Evolutionary conservation across 2,329 filamentous ascomycete species (phyloP), one percentile per base, ranked within the genome.

Genomic region (Rasamsonia emersonii): DNA sequence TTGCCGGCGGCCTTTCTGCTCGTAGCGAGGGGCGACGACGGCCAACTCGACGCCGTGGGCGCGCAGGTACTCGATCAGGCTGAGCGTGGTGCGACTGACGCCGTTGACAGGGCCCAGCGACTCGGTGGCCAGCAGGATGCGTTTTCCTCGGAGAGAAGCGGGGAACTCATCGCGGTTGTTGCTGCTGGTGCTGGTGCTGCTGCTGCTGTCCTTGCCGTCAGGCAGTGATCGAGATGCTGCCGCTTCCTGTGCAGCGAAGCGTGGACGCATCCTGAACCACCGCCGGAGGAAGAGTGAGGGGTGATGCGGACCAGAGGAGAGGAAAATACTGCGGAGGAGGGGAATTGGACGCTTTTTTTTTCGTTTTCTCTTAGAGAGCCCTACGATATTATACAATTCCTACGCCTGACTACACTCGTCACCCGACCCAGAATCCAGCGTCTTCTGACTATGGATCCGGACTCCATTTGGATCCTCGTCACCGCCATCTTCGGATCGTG

Each of bases 91-190:
- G 39, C 77, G 68, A 46, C 75, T 80, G 27, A 83, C 79, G n/a
- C 79, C 79, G 48, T 83, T 83, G 50, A 83, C 75, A 0, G 79
- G 79, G 3, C 78, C 79, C 36, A 82, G 78, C 1, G 77, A 82
- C 50, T 83, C 79, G 9, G 78, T 82, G 39, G 77, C 79, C 5
- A 83, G 67, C 5, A 83, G 58, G 39, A 83, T 67, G 40, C 70
- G 71, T 53, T 75, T 78, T 7, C 73, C 75, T 21, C 63, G 57
- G n/a, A 82, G 64, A 6, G 60, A 42, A 11, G 36, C 43, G 4
- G 66, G 67, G 32, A 70, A 70, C 10, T 41, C 36, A 30, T 49
- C 42, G 18, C 30, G 21, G 17, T 14, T 23, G 17, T 13, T 31
- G 20, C 14, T 20, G 20, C 11, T 11, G 14, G 23, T 9, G 16